Evolutionary conservation across 768 basidiomycete species (phyloP).

Genomic region (Boletus pseudo-olivaceus): DNA sequence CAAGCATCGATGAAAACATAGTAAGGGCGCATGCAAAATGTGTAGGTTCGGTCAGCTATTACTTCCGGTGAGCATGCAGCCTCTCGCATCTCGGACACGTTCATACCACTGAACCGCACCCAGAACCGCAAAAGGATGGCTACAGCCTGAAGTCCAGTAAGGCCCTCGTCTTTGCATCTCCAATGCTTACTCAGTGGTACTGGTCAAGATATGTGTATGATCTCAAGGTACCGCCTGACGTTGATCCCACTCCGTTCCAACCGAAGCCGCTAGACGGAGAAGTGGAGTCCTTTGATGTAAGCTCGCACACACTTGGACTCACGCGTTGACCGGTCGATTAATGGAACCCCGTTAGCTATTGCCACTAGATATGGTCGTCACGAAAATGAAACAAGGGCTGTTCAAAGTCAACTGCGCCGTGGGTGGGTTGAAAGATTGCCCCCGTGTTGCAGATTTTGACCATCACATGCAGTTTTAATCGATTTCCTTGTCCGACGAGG

Average conservation of each 20-base stretch:
- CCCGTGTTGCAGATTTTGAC: conserved; percentile 1
- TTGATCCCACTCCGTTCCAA: conserved; percentile 46
- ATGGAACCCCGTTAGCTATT: conserved; percentile 49
- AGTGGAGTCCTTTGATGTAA: conserved; percentile 88
- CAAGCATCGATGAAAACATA: conserved; percentile 67
- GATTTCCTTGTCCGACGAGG: conserved; percentile 90
- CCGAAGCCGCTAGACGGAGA: conserved; percentile 87
- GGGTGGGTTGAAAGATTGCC: conserved; percentile 42
- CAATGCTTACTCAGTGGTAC: background rate
- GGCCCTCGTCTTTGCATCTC: conserved; percentile 18
- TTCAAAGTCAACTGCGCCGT: conserved; percentile 95
- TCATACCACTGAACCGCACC: background rate
- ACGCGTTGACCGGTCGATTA: background rate
- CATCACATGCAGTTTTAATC: conserved; percentile 60
- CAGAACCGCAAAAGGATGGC: conserved; percentile 44
- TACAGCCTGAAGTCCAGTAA: conserved; percentile 86
- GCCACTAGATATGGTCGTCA: conserved; percentile 55
- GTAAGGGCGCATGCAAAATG: conserved; percentile 56
- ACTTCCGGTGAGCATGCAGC: conserved; percentile 50
- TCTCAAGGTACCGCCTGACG: conserved; percentile 57
- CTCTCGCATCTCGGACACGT: background rate
- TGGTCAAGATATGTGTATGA: conserved; percentile 76
- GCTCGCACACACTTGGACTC: conserved; percentile 11
- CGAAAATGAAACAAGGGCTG: conserved; percentile 59
- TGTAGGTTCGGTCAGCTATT: conserved; percentile 78